A percentile compares a stretch with the other conserved stretches of the same genome.
These are phyloP conservation scores for Rhodocollybia butyracea DNA, from an alignment of 768 basidiomycete genomes.

Conservation along the genomic window DNA sequence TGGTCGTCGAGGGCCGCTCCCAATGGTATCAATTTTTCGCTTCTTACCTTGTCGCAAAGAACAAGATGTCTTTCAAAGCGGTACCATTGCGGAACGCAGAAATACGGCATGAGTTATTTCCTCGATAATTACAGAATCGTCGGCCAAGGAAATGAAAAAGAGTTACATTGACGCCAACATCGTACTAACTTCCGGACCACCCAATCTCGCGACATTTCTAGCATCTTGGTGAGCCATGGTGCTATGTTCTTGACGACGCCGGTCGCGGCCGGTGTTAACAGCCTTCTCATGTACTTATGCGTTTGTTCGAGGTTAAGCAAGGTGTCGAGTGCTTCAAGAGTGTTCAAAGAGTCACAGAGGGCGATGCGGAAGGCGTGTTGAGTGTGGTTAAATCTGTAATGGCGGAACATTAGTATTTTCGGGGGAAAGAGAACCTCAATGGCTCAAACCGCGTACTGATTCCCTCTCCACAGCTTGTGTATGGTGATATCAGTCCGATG, in stretches of 20 bases:
- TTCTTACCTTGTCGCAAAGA: conserved; percentile 87
- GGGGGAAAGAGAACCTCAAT: too few species aligned
- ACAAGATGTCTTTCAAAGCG: conserved; percentile 80
- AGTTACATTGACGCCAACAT: conserved; percentile 48
- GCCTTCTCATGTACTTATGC: too few species aligned
- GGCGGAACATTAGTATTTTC: too few species aligned
- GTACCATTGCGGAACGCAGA: conserved; percentile 89
- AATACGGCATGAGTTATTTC: conserved; percentile 85
- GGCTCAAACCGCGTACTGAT: too few species aligned
- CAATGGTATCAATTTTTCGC: conserved; percentile 85
- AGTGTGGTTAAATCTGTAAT: too few species aligned
- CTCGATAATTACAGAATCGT: conserved; percentile 37
- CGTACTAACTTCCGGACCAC: conserved; percentile 63
- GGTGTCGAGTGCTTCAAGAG: too few species aligned
- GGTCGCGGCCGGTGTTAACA: too few species aligned
- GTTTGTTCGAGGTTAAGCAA: too few species aligned
- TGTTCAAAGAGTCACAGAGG: too few species aligned
- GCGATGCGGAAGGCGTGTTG: too few species aligned
- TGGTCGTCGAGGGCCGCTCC: conserved; percentile 97
- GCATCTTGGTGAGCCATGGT: conserved; percentile 68
- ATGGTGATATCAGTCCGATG: too few species aligned
- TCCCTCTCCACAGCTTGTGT: too few species aligned
- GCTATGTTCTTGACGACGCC: conserved; percentile 66
- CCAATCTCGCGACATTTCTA: conserved; percentile 79
- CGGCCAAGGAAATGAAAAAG: background rate